These are phyloP conservation scores for Vanrija humicola DNA, from an alignment of 1,284 basidiomycete genomes.

Conservation along the genomic window DNA sequence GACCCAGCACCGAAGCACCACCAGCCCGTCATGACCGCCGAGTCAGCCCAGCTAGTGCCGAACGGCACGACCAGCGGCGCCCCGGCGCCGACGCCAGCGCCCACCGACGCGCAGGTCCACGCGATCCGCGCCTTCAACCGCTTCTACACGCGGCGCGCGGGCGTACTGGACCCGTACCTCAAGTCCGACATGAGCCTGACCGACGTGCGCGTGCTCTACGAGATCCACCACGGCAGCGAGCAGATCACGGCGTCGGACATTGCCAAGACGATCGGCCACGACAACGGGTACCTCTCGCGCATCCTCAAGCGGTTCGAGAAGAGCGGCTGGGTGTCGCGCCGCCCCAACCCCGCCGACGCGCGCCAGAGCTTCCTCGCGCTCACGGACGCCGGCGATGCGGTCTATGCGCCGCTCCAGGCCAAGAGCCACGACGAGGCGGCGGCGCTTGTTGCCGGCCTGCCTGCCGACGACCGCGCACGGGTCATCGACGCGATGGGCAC, in stretches of 20 bases:
- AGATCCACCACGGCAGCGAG: constrained; percentile 3
- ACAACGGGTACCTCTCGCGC: constrained; percentile 14
- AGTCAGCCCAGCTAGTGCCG: no score
- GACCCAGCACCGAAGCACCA: no score
- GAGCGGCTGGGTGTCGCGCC: constrained; percentile 4
- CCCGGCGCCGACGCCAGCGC: neutral
- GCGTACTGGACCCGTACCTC: constrained; percentile 10
- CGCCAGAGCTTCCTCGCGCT: constrained; percentile 9
- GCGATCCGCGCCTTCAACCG: constrained; percentile 19
- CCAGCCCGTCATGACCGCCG: no score
- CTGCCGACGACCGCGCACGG: neutral
- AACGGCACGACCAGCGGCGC: no score
- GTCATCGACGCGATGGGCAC: constrained; percentile 5
- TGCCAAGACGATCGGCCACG: constrained; percentile 6
- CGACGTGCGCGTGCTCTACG: constrained; percentile 14
- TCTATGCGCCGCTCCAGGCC: constrained; percentile 4
- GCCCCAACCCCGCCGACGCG: constrained; percentile 5
- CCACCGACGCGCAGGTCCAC: constrained; percentile 1
- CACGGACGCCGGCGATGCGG: neutral
- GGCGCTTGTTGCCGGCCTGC: neutral
- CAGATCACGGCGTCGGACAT: constrained; percentile 5
- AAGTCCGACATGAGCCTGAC: constrained; percentile 8
- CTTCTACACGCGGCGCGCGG: constrained; percentile 15
- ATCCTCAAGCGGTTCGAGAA: constrained; percentile 16
- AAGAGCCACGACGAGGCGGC: neutral